Base-by-base conservation (phyloP, 106 monocot species). In the Allium fistulosum region DNA sequence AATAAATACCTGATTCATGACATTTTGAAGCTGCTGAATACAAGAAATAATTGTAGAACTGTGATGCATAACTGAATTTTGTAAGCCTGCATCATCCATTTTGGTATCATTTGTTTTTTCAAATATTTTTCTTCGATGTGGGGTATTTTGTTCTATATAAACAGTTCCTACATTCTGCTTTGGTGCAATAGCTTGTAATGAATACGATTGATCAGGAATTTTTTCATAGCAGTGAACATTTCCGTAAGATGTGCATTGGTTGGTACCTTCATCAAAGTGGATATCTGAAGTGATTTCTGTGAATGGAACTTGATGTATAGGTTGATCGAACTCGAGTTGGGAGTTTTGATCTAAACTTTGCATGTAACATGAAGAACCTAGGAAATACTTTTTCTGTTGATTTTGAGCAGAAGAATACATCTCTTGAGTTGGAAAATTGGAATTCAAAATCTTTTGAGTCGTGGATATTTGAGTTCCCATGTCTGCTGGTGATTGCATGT, bases 11-110 rank as follows among this genome's bases (percentile, higher is more conserved):
- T 77, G 83, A 67, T 79, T 59, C 63, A 81, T 69, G 46, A 76
- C 77, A 81, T 81, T 69, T 59, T 79, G 81, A 74, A 91, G 84
- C 71, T 87, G 76, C 56, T 47, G 67, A 77, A 91, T 79, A 63
- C 76, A 84, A 26, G 65, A 69, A 58, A 70, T 80, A 56, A 79
- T 71, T 17, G 60, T 48, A 26, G 72, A 80, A 27, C 66, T 45
- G 48, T 72, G 72, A 69, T 80, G 69, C 78, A 66, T 78, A 72
- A 65, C 66, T 48, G 56, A 50, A 74, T 63, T 50, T 48, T 60
- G 73, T 59, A 9, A 63, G 59, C 60, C 74, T 53, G 51, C 12
- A 48, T 52, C 7, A 28, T 60, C 77, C 16, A 10, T 9, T 16
- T 47, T 46, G 66, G 13, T 70, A 17, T 45, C 60, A 55, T 28